These are phyloP conservation scores for Arthroderma sp. DNA, from an alignment of 2,329 filamentous ascomycete species.

Conservation along the genomic window DNA sequence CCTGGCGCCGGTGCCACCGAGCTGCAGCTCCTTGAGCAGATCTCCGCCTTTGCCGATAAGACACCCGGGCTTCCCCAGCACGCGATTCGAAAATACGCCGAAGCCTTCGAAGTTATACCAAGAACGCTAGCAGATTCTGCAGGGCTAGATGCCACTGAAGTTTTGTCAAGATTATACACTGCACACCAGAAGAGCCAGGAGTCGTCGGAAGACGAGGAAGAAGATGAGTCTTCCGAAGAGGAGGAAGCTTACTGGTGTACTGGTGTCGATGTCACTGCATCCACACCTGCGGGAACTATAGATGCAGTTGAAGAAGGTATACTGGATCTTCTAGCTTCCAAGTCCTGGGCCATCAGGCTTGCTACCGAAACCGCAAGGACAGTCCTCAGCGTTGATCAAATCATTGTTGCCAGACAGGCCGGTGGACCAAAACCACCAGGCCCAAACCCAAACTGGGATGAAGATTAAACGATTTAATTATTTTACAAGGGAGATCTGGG, in stretches of 20 bases:
- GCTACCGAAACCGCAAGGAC: conserved; percentile 91
- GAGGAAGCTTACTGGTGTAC: conserved; percentile 74
- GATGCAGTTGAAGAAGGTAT: conserved; percentile 83
- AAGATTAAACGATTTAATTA: conserved; percentile 37
- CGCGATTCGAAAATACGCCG: conserved; percentile 91
- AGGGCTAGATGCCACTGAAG: conserved; percentile 92
- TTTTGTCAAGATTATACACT: conserved; percentile 81
- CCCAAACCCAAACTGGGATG: conserved; percentile 71
- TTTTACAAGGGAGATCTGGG: too few species aligned
- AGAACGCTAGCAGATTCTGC: conserved; percentile 89
- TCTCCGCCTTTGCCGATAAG: conserved; percentile 81
- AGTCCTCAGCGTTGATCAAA: conserved; percentile 92
- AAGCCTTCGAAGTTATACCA: conserved; percentile 94
- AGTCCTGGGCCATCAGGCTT: conserved; percentile 94
- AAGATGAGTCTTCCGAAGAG: conserved; percentile 31
- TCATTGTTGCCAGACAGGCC: conserved; percentile 94
- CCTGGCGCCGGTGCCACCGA: conserved; percentile 91
- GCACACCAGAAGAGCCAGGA: conserved; percentile 56
- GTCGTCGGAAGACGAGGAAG: conserved; percentile 43
- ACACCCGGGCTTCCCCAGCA: conserved; percentile 89
- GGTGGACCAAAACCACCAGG: conserved; percentile 94
- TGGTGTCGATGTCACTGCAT: conserved; percentile 91
- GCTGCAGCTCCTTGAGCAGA: conserved; percentile 81
- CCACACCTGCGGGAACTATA: conserved; percentile 64
- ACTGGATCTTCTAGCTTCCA: conserved; percentile 78